Evolutionary conservation across 2,329 filamentous ascomycete genomes (phyloP).

Genomic region (Seiridium cupressi): DNA sequence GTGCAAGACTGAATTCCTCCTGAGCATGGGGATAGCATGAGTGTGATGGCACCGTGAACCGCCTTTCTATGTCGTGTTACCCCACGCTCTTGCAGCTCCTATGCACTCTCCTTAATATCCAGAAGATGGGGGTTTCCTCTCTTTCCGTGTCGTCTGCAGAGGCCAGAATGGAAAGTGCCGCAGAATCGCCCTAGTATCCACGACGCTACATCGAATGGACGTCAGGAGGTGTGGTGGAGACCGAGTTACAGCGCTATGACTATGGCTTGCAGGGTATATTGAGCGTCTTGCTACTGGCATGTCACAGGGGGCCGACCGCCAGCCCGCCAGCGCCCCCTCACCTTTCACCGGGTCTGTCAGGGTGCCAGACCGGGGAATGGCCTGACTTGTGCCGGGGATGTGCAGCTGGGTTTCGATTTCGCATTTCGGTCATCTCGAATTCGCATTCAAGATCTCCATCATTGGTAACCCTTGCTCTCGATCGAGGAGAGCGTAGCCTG

Average conservation of each 20-base stretch:
- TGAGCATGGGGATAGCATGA: too few relatives aligned
- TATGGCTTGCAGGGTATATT: background rate
- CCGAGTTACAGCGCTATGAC: constrained; percentile 1
- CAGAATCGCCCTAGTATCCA: background rate
- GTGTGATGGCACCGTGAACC: too few relatives aligned
- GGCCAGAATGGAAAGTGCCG: background rate
- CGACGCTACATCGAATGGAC: background rate
- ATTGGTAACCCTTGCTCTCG: background rate
- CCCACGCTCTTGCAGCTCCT: too few relatives aligned
- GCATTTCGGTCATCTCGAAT: background rate
- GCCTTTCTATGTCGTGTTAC: too few relatives aligned
- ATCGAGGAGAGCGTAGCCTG: background rate
- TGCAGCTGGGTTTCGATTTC: background rate
- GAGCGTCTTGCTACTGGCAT: background rate
- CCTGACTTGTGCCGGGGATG: background rate
- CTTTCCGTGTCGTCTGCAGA: background rate
- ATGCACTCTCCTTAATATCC: too few relatives aligned
- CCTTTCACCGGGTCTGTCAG: background rate
- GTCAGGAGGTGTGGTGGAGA: background rate
- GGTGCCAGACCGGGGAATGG: background rate
- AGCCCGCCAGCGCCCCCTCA: background rate
- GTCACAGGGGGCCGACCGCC: background rate
- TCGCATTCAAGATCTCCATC: constrained; percentile 2
- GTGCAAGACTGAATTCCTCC: too few relatives aligned
- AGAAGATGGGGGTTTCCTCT: too few relatives aligned